Evolutionary conservation across 495 filamentous ascomycete species (phyloP), one percentile per base, ranked within the genome.

Genomic region (Aspergillus sparsus): DNA sequence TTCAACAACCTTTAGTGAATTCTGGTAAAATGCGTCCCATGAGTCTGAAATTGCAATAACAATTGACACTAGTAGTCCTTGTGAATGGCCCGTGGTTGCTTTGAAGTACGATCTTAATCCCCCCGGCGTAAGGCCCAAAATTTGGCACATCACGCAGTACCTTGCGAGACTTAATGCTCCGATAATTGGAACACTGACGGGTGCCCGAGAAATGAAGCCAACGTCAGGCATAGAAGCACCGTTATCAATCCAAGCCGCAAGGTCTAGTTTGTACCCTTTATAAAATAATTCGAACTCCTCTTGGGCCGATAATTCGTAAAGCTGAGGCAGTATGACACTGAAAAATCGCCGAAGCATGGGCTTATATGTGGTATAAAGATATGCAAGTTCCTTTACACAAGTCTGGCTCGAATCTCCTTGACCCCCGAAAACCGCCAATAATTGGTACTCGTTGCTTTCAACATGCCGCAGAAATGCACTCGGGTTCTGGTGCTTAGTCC

Each of bases 161-260:
- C 67, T 60, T 21, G 68, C 70, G 3, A 76, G 65, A 13, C 65
- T 61, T 7, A 69, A 36, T 1, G 68, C 39, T 0, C 70, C 72
- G 36, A 73, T 71, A 4, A 74, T 36, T 0, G 73, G 71, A 5
- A 74, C 67, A 51, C 73, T 76, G 2, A 75, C 62, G 9, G 74
- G 68, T 3, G 69, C 68, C 10, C 66, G 63, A 7, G 65, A 39
- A 2, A 76, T 57, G 42, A 65, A 66, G 6, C 61, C 58, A 3
- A 21, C 8, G 8, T 61, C 57, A 12, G 71, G 71, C 5, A 55
- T 49, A 7, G 41, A 35, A 0, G 60, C 54, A 0, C 49, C 13
- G 13, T 69, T 47, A 11, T 41, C 49, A 27, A 75, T 18, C 72
- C 72, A 75, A 6, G 33, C 15, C 10, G 55, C 33, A 45, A 74